phyloP scores from a whole-genome alignment of 202 grass and related monocot species.

The Hordeum pubiflorum region DNA sequence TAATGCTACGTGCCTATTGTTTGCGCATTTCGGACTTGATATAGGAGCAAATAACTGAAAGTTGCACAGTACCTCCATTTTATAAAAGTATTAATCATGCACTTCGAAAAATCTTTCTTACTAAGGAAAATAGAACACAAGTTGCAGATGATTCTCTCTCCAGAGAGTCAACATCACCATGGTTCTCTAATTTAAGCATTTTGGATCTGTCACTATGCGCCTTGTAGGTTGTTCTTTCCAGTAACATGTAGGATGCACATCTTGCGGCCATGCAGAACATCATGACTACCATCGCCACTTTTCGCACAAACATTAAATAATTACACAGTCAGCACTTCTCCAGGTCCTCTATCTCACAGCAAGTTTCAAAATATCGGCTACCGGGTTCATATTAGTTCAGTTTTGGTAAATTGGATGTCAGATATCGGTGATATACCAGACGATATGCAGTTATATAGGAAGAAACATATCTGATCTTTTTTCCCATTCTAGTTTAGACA shows the following conservation, averaged over 20 bases:
- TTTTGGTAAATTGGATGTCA: too few relatives aligned
- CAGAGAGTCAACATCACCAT: neutral
- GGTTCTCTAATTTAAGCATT: neutral
- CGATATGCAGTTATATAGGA: too few relatives aligned
- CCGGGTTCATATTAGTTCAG: too few relatives aligned
- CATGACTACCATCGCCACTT: neutral
- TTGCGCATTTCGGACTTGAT: neutral
- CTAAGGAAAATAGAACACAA: neutral
- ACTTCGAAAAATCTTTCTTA: neutral
- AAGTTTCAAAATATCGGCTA: too few relatives aligned
- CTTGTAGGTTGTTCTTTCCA: neutral
- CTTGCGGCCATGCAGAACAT: neutral
- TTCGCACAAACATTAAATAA: neutral
- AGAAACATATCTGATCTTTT: too few relatives aligned
- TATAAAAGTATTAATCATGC: neutral
- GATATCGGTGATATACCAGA: too few relatives aligned
- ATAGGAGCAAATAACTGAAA: neutral
- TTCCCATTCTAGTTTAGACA: too few relatives aligned
- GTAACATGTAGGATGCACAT: slow-evolving; percentile 1
- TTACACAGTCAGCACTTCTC: neutral
- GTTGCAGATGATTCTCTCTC: neutral
- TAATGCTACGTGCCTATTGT: neutral
- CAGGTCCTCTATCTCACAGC: neutral
- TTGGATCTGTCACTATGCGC: neutral
- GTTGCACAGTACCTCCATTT: neutral